Evolutionary conservation across 257 asterid genomes (phyloP), one percentile per base, ranked within the genome.

Genomic region (Cinchona pubescens): DNA sequence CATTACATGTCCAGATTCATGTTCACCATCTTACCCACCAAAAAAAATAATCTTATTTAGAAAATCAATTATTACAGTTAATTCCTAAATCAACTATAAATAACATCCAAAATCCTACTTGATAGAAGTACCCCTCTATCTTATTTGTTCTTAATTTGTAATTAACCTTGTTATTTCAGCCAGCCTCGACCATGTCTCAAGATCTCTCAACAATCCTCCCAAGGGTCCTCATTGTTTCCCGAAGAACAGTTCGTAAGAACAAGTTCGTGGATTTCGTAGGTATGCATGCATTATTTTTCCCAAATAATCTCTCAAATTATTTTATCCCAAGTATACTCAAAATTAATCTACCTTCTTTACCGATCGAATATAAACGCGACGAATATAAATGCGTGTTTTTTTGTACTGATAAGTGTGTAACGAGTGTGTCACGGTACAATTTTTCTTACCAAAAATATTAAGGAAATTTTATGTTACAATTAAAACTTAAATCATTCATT

Each of bases 251-350:
- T 75, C 91, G 97, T 70, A 91, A 91, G 81, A 89, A 91, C 81
- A 89, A 91, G 59, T 89, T 91, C 45, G 92, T 91, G 8, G 92
- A 89, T 85, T 91, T 91, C 30, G 96, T 91, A 8, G 97, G 96
- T 91, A 83, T 6, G 82, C n/a, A 8, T 19, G 7, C 45, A 29
- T 27, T 13, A 3, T 56, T 23, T 2, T n/a, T 2, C 9, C 25
- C 14, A 53, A 23, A 12, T 29, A 7, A 53, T 29, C 21, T 29
- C 10, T 34, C 43, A 32, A 32, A 13, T 5, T 15, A 37, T 1
- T 1, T 15, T 0, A 18, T 32, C 8, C 18, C 27, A 34, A 15
- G 13, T 16, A 32, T 5, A 62, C 18, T 59, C 64, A 11, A 59
- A n/a, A n/a, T 55, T 59, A 25, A 25, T 2, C 35, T 59, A 59